Evolutionary conservation across 2,329 filamentous ascomycete species (phyloP), one percentile per base, ranked within the genome.

Genomic region (Trichothecium sympodiale): DNA sequence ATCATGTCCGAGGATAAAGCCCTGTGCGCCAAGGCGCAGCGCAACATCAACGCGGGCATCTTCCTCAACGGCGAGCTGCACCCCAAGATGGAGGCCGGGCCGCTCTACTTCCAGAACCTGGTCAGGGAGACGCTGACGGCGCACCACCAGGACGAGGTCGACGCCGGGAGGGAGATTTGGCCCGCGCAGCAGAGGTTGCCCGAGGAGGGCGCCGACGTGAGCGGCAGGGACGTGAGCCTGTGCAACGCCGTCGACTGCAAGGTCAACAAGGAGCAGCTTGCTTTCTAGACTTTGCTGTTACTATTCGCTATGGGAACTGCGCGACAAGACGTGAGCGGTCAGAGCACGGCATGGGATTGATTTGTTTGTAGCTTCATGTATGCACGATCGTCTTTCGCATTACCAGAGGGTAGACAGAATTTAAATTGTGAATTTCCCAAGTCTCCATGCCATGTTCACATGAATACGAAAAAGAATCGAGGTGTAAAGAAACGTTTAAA

Each of bases 1-100:
- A 67, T 80, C 52, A 72, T 79, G 69, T 62, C 64, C 2, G 76
- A 80, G 52, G 76, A 80, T 57, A 79, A 79, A 48, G 61, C 67
- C 8, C 67, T 80, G 17, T 80, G 75, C 57, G 59, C 65, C 44
- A 64, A 63, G 10, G 66, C 71, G 2, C 75, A 80, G 48, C 64
- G 61, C 51, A 80, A 80, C 51, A 61, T 80, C 45, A 71, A 74
- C 49, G 62, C 69, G 0, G 73, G 74, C 7, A 63, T 78, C 35
- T 80, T 77, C 40, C 57, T 75, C 49, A 78, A 73, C 46, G 76
- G 76, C 35, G 68, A 77, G 49, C 57, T 80, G 52, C 75, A 80
- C 49, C 74, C 75, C 0, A 59, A 61, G 34, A 65, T 70, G 52
- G 76, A 80, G 51, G 69, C 75, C 50, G 70, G 71, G 0, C 69